Base-by-base conservation (phyloP, 2,329 filamentous ascomycete species). In the Fusarium drepaniforme region DNA sequence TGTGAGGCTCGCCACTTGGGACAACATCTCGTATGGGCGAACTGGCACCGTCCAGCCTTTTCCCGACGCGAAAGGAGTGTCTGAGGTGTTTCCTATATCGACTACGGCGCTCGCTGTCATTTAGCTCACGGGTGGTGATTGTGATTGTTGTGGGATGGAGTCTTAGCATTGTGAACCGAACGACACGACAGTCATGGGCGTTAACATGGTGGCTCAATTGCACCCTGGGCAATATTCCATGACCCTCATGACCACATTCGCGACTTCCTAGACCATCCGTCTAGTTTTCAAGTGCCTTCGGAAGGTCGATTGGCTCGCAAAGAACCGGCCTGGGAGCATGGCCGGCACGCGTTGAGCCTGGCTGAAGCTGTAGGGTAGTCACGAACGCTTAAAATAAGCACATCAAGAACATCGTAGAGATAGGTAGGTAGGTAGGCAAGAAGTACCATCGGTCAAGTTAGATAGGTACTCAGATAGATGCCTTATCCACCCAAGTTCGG, bases 61-160 rank as follows among this genome's bases (percentile, higher is more conserved):
- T 60, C 8, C 8, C 37, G 6, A 9, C 8, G 5, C 46, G 51
- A 40, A 60, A 38, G 12, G 44, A 56, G 12, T 51, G 40, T 25
- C 49, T 49, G 4, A 76, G 70, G 28, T 77, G 66, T 21, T 65
- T 74, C 28, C 72, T 75, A 42, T 78, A 79, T 33, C 68, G 75
- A 21, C 64, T 70, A n/a, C 71, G 77, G 16, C 66, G 70, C 46
- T 78, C 73, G 12, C 73, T 63, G 23, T 78, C 76, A 23, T 64
- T 68, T 30, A 79, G 64, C 25, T 79, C 77, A 6, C 40, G 57
- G 2, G 69, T 49, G 4, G 71, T 71, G 25, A 79, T 56, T 3
- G 58, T 66, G 18, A 79, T 70, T 11, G 68, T 73, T 12, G 73
- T 76, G 8, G 77, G 70, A 25, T 57, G 61, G n/a, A 76, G 64